phyloP scores from a whole-genome alignment of 2,329 filamentous ascomycete genomes.

The Westerdykella sp. region DNA sequence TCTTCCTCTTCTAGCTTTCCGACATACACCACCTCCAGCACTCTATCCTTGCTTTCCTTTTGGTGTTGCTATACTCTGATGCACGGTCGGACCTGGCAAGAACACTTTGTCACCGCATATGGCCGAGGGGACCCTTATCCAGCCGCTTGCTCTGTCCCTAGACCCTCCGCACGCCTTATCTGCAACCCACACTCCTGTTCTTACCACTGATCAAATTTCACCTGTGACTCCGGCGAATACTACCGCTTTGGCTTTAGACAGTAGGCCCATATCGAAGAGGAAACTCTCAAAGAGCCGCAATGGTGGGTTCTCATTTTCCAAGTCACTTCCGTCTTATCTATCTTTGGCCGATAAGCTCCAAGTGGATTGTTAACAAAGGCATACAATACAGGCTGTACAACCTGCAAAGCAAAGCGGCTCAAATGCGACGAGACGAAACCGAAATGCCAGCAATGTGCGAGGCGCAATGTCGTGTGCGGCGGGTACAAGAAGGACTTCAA shows the following conservation, averaged over 20 bases:
- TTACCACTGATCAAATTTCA: too few species aligned
- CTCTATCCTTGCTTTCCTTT: too few species aligned
- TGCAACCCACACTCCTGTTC: too few species aligned
- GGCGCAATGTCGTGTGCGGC: conserved; percentile 59
- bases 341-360: conserved; percentile 12
- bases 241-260: conserved; percentile 13
- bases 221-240: too few species aligned
- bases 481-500: conserved; percentile 73
- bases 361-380: background rate
- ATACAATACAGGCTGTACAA: conserved; percentile 61
- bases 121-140: too few species aligned
- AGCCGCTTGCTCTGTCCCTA: too few species aligned
- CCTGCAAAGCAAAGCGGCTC: conserved; percentile 65
- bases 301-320: conserved; percentile 46
- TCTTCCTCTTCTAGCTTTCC: background rate
- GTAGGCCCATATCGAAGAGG: conserved; percentile 48
- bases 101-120: too few species aligned
- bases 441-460: conserved; percentile 59
- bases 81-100: too few species aligned
- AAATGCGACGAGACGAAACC: conserved; percentile 71
- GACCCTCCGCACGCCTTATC: too few species aligned
- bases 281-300: conserved; percentile 73
- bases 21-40: background rate
- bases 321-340: conserved; percentile 4
- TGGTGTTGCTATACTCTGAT: too few species aligned